These are phyloP conservation scores for Fusarium paranaense DNA, from an alignment of 2,329 filamentous ascomycete genomes.

Conservation along the genomic window DNA sequence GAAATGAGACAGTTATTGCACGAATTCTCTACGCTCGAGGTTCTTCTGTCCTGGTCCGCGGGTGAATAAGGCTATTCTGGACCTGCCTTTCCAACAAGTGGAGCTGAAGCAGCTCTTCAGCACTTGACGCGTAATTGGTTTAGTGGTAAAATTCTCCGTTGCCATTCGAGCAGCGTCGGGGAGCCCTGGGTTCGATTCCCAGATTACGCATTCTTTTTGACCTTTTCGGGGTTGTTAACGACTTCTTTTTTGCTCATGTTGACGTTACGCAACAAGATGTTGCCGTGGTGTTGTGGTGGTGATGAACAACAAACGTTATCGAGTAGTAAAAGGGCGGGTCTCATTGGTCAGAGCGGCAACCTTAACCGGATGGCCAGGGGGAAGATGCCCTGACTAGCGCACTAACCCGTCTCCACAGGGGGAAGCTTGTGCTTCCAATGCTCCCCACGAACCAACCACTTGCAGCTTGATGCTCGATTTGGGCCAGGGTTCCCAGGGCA, in stretches of 20 bases:
- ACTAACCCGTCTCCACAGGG: conserved; percentile 4
- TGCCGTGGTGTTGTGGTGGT: neutral
- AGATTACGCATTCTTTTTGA: conserved; percentile 21
- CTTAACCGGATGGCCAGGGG: conserved; percentile 7
- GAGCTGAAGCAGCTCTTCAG: neutral
- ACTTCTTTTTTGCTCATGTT: neutral
- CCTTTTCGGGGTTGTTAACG: neutral
- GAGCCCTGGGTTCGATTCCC: conserved; percentile 28
- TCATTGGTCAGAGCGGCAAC: conserved; percentile 17
- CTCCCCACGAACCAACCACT: neutral
- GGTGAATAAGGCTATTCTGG: neutral
- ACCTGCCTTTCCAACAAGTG: neutral
- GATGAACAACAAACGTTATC: neutral
- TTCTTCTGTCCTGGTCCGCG: neutral
- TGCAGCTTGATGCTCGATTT: neutral
- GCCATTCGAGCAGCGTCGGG: conserved; percentile 24
- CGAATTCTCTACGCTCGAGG: neutral
- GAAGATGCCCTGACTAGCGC: conserved; percentile 29
- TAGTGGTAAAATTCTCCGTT: conserved; percentile 35
- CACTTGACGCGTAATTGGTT: conserved; percentile 23
- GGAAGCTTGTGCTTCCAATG: neutral
- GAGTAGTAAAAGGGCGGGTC: conserved; percentile 17
- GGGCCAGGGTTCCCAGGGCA: neutral
- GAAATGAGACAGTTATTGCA: neutral
- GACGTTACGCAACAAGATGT: neutral